phyloP scores from a whole-genome alignment of 1,284 basidiomycete species.

The Ustilago crameri region DNA sequence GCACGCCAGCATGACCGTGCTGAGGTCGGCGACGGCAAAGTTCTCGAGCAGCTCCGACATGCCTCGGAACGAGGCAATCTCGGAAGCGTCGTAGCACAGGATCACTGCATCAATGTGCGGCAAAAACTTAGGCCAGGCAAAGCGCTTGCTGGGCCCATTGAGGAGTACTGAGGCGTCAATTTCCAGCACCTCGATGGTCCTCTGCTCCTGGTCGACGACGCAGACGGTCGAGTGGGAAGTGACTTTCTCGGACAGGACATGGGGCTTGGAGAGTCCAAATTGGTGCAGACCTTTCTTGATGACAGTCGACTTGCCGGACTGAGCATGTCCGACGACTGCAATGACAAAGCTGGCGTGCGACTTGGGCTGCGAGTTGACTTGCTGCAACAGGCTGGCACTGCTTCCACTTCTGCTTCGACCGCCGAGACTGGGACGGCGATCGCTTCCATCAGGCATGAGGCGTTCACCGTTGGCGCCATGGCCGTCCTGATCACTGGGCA shows the following conservation, averaged over 20 bases:
- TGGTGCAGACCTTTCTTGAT: conserved; percentile 63
- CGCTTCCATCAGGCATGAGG: conserved; percentile 12
- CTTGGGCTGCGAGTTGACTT: conserved; percentile 56
- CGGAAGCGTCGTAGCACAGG: conserved; percentile 63
- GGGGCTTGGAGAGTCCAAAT: conserved; percentile 60
- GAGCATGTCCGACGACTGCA: conserved; percentile 59
- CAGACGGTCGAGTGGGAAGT: conserved; percentile 62
- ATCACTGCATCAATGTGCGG: conserved; percentile 62
- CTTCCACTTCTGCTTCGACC: conserved; percentile 59
- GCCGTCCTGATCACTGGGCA: conserved; percentile 13
- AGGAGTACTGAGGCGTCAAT: conserved; percentile 61
- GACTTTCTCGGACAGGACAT: conserved; percentile 58
- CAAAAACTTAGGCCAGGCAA: conserved; percentile 62
- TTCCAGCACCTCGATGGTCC: conserved; percentile 64
- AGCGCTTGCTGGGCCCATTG: conserved; percentile 57
- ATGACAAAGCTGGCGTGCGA: conserved; percentile 63
- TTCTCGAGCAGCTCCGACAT: conserved; percentile 64
- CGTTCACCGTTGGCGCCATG: conserved; percentile 14
- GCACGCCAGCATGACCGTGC: conserved; percentile 65
- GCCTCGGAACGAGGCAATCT: conserved; percentile 59
- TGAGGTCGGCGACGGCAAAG: conserved; percentile 52
- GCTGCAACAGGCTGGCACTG: conserved; percentile 58
- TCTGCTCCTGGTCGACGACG: conserved; percentile 60
- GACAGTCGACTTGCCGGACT: conserved; percentile 61
- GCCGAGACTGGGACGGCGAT: conserved; percentile 40